phyloP scores from a whole-genome alignment of 202 grass and related monocot species.

The Panicum hallii region DNA sequence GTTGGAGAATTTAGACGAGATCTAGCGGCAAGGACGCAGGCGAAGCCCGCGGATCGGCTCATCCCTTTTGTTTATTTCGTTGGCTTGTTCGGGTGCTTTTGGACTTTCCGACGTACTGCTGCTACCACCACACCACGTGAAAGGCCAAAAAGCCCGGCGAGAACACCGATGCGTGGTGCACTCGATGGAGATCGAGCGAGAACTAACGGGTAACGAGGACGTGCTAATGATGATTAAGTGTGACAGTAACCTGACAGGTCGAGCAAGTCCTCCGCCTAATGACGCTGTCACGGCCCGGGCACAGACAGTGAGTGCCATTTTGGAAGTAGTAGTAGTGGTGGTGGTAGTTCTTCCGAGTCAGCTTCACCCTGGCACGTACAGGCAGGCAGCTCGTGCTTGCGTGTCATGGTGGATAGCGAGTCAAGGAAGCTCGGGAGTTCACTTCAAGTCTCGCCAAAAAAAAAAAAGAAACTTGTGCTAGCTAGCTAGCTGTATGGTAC shows the following conservation, averaged over 20 bases:
- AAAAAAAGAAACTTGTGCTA: background rate
- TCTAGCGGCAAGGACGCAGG: background rate
- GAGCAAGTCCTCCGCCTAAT: too few relatives aligned
- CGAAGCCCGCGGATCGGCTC: background rate
- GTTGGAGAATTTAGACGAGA: constrained; percentile 5
- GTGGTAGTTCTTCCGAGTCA: background rate
- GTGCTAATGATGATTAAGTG: background rate
- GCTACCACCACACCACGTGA: constrained; percentile 31
- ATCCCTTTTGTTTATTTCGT: background rate
- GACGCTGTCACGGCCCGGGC: too few relatives aligned
- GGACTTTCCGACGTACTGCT: constrained; percentile 15
- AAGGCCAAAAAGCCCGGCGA: constrained; percentile 34
- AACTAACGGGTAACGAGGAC: background rate
- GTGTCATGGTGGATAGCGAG: constrained; percentile 22
- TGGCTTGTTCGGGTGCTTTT: background rate
- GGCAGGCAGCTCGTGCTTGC: background rate
- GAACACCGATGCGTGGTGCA: background rate
- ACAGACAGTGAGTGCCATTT: background rate
- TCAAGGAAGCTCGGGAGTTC: constrained; percentile 36
- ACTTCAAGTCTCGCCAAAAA: constrained; percentile 46
- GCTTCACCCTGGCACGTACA: background rate
- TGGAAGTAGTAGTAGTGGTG: background rate
- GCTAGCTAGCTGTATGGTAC: background rate
- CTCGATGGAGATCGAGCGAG: background rate
- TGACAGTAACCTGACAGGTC: too few relatives aligned